These are phyloP conservation scores for Eragrostis tef DNA, from an alignment of 202 grass and related monocot species.

Conservation along the genomic window DNA sequence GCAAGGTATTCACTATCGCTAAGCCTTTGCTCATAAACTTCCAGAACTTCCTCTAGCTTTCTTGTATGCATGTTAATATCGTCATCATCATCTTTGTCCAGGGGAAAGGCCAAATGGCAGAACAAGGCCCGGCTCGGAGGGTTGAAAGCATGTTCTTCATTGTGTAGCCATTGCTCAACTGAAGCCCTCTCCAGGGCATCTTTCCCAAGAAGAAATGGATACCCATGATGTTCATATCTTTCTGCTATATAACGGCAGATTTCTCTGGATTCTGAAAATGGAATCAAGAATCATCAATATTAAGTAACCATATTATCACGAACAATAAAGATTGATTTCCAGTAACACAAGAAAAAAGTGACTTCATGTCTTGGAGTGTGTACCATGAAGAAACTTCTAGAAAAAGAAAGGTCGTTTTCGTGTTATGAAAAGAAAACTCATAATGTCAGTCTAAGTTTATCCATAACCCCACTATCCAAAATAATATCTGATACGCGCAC, in stretches of 20 bases:
- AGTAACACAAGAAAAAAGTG: conserved; percentile 11
- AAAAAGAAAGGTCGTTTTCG: background rate
- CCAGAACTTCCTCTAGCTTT: conserved; percentile 70
- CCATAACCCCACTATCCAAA: background rate
- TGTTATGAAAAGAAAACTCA: conserved; percentile 10
- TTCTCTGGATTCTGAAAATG: conserved; percentile 77
- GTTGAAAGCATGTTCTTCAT: conserved; percentile 87
- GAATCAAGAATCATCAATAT: conserved; percentile 15
- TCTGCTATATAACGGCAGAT: conserved; percentile 82
- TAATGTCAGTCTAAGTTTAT: conserved; percentile 13
- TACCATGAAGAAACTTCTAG: background rate
- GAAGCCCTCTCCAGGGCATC: conserved; percentile 85
- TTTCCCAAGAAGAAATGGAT: conserved; percentile 69
- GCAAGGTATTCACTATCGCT: conserved; percentile 72
- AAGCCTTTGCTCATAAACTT: conserved; percentile 89
- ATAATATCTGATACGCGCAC: background rate
- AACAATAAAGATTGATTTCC: conserved; percentile 18
- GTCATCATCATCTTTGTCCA: conserved; percentile 41
- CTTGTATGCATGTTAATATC: conserved; percentile 53
- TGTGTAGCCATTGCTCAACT: conserved; percentile 94
- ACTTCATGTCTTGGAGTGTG: background rate
- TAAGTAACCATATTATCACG: conserved; percentile 12
- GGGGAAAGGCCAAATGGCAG: conserved; percentile 78
- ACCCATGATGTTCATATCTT: conserved; percentile 61
- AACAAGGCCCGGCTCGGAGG: conserved; percentile 79